Evolutionary conservation across 2,329 filamentous ascomycete species (phyloP), one percentile per base, ranked within the genome.

Genomic region (Exophiala spinifera): DNA sequence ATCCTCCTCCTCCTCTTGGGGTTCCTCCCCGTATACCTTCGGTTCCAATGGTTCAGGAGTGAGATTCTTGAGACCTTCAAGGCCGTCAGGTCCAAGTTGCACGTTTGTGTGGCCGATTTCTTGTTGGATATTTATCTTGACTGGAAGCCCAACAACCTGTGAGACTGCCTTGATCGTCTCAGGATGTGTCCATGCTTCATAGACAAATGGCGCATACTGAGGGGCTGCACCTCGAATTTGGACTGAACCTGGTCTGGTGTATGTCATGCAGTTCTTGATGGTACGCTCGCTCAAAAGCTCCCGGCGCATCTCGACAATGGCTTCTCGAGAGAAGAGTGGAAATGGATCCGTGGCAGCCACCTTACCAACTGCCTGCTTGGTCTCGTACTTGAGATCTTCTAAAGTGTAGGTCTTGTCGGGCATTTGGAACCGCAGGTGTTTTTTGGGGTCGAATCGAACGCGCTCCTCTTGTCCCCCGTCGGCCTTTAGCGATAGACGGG

Each of bases 291-390:
- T 76, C 37, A 84, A 73, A 23, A 85, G 74, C 66, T 86, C 83
- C 1, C 69, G 69, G 48, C 83, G 74, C 73, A 86, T 85, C 52
- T 79, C 74, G 62, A 76, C 67, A 36, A 86, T 75, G 1, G 83
- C 82, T 43, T 83, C 80, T 15, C 74, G 63, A 4, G 78, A 79
- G 66, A 86, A 86, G 14, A 87, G 74, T 1, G 73, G 74, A 66
- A 86, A 86, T 0, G 83, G 82, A 50, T 83, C 77, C 0, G 82
- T 81, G 43, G 82, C 81, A 2, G 82, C 84, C 37, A 56, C 37
- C 1, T 44, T 25, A 17, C 34, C 39, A 23, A 56, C 33, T 11
- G 49, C 65, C 62, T 14, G 64, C 48, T 17, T 59, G 45, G 8
- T 64, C 57, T 20, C 65, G 52, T 49, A 48, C 23, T 43, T 43